These are phyloP conservation scores for Aegilops speltoides DNA, from an alignment of 176 grass and related monocot genomes.

Conservation along the genomic window DNA sequence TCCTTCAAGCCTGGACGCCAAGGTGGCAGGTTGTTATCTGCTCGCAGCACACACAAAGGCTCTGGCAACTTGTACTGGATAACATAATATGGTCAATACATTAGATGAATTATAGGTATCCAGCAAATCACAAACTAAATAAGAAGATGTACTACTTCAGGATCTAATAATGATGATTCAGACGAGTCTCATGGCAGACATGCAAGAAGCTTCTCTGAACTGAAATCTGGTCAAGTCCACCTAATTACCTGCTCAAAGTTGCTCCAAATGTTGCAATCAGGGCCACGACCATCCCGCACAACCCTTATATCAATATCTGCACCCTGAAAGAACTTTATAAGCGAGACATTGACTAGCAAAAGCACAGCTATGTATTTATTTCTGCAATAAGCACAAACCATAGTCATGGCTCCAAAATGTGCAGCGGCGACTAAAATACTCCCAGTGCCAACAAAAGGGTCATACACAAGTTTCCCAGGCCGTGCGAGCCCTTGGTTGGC, in stretches of 20 bases:
- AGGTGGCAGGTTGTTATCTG: conserved; percentile 92
- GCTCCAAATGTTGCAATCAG: conserved; percentile 96
- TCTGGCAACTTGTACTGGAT: conserved; percentile 91
- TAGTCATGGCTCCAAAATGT: conserved; percentile 98
- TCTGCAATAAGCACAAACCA: conserved; percentile 54
- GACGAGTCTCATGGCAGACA: background rate
- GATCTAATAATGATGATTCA: background rate
- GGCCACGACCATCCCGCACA: conserved; percentile 89
- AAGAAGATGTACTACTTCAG: background rate
- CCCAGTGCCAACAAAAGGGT: conserved; percentile 94
- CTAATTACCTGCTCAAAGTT: conserved; percentile 91
- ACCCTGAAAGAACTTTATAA: conserved; percentile 69
- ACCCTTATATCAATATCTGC: conserved; percentile 99
- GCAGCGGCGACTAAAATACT: conserved; percentile 92
- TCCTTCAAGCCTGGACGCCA: conserved; percentile 81
- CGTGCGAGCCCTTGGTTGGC: conserved; percentile 74
- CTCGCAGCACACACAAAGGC: conserved; percentile 74
- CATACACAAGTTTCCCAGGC: conserved; percentile 80
- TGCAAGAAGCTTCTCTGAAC: background rate
- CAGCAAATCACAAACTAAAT: background rate
- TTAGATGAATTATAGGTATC: background rate
- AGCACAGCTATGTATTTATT: background rate
- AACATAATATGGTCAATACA: conserved; percentile 25
- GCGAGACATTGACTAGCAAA: conserved; percentile 9
- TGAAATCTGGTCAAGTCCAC: background rate